phyloP scores from a whole-genome alignment of 1,139 yeast genomes.

The Saccharomycopsis crataegensis region DNA sequence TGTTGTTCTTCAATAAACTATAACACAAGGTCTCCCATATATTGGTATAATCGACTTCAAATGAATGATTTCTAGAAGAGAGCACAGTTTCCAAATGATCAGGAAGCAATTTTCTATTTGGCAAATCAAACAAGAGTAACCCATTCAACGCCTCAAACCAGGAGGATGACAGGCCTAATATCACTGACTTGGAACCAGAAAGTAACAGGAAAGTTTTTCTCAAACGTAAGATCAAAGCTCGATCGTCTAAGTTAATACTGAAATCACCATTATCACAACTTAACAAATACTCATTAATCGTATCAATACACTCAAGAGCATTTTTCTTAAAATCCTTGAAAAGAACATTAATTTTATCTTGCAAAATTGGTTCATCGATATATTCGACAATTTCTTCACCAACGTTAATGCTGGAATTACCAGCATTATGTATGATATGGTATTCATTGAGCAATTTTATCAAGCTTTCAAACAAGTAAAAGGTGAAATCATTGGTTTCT shows the following conservation, averaged over 20 bases:
- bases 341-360: neutral
- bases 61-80: slow-evolving; percentile 25
- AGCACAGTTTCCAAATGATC: slow-evolving; percentile 35
- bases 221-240: slow-evolving; percentile 1
- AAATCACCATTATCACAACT: slow-evolving; percentile 2
- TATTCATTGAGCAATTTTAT: slow-evolving; percentile 20
- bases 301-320: slow-evolving; percentile 4
- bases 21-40: slow-evolving; percentile 59
- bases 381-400: neutral
- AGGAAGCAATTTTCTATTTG: slow-evolving; percentile 35
- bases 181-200: slow-evolving; percentile 48
- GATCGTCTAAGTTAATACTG: neutral
- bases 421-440: slow-evolving; percentile 4
- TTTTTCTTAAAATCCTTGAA: slow-evolving; percentile 9
- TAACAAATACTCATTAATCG: slow-evolving; percentile 8
- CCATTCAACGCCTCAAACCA: slow-evolving; percentile 75
- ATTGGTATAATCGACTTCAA: slow-evolving; percentile 33
- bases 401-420: neutral
- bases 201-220: slow-evolving; percentile 23
- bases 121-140: slow-evolving; percentile 55
- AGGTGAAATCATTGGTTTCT: slow-evolving; percentile 26
- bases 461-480: slow-evolving; percentile 43
- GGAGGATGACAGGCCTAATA: slow-evolving; percentile 39
- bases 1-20: slow-evolving; percentile 49
- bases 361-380: neutral